These are phyloP conservation scores for Chaetothyriales sp. DNA, from an alignment of 2,329 filamentous ascomycete genomes.

Conservation along the genomic window DNA sequence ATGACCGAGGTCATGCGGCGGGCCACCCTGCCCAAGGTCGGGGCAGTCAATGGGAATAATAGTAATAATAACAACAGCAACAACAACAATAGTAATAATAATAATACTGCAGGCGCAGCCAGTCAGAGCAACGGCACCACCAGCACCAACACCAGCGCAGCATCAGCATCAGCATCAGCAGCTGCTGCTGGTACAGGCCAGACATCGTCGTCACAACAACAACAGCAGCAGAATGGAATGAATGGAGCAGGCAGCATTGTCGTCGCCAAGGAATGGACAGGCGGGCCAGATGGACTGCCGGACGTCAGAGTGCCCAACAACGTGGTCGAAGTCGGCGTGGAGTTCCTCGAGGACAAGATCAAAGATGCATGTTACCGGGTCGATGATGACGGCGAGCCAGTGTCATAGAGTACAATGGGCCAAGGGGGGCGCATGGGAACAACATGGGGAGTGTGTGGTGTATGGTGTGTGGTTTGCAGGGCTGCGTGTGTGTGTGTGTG, in stretches of 20 bases:
- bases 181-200: too few species aligned
- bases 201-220: neutral
- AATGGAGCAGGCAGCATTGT: slow-evolving; percentile 19
- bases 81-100: slow-evolving; percentile 5
- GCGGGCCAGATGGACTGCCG: slow-evolving; percentile 22
- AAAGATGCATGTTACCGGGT: slow-evolving; percentile 22
- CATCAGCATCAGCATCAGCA: too few species aligned
- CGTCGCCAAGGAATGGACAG: slow-evolving; percentile 21
- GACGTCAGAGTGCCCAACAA: slow-evolving; percentile 35
- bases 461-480: too few species aligned
- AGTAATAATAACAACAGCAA: slow-evolving; percentile 14
- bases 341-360: slow-evolving; percentile 37
- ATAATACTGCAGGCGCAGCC: slow-evolving; percentile 4
- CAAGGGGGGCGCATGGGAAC: too few species aligned
- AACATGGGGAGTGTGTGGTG: too few species aligned
- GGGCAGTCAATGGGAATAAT: slow-evolving; percentile 19
- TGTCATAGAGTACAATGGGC: neutral
- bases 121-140: slow-evolving; percentile 5
- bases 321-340: slow-evolving; percentile 36
- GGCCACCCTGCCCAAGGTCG: slow-evolving; percentile 21
- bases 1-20: slow-evolving; percentile 38
- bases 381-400: neutral
- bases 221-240: neutral
- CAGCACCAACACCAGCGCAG: too few species aligned
- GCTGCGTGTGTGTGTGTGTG: too few species aligned